Evolutionary conservation across 2,329 filamentous ascomycete genomes (phyloP).

Genomic region (Pyrenophora graminea): DNA sequence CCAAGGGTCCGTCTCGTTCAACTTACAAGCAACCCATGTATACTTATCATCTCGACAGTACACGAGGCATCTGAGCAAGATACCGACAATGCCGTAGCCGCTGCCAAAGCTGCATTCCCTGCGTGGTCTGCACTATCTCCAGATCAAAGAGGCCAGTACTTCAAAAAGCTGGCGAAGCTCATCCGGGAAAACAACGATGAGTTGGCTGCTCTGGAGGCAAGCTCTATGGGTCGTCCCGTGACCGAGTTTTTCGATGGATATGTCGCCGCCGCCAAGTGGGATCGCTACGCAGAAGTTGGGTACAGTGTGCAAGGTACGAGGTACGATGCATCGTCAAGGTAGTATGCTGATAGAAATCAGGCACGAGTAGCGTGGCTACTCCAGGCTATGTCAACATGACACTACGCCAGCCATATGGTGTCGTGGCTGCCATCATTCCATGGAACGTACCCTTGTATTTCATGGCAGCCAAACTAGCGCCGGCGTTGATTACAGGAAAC

Average conservation of each 20-base stretch:
- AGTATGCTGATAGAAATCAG: conserved; percentile 36
- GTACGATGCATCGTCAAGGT: background rate
- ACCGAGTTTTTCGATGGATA: conserved; percentile 79
- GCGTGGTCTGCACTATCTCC: conserved; percentile 66
- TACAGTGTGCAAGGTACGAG: conserved; percentile 66
- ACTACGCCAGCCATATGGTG: conserved; percentile 78
- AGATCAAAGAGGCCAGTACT: conserved; percentile 32
- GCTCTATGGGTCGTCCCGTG: conserved; percentile 85
- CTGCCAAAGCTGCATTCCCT: conserved; percentile 68
- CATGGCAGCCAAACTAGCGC: conserved; percentile 31
- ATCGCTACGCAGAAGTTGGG: conserved; percentile 73
- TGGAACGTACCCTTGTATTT: conserved; percentile 41
- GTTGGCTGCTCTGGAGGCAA: conserved; percentile 77
- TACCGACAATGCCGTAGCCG: conserved; percentile 72
- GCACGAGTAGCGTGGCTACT: conserved; percentile 68
- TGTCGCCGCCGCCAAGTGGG: conserved; percentile 76
- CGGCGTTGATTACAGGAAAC: conserved; percentile 41
- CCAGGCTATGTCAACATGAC: conserved; percentile 61
- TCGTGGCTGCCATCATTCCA: conserved; percentile 81
- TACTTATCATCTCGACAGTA: conserved; percentile 40
- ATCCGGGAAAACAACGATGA: conserved; percentile 82
- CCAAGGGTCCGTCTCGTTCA: conserved; percentile 63
- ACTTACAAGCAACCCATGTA: background rate
- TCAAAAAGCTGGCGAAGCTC: conserved; percentile 69
- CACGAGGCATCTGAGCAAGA: conserved; percentile 48